Evolutionary conservation across 129 eudicot species (phyloP), one percentile per base, ranked within the genome.

Genomic region (Artemisia annua): DNA sequence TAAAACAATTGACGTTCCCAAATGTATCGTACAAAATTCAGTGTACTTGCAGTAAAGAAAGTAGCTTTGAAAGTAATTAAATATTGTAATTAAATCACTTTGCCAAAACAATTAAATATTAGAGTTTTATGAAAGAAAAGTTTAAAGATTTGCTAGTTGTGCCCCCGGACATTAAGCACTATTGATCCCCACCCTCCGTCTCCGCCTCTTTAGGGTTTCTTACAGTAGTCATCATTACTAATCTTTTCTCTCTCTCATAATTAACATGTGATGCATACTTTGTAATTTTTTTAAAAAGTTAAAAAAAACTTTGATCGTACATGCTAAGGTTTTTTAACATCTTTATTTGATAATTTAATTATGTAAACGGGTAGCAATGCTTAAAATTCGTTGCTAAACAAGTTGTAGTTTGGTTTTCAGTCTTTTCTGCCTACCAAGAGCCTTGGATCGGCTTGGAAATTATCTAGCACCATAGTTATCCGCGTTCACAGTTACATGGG

Each of bases 151-250:
- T 39, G 7, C 50, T 58, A 22, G 22, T 17, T 66, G 56, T 51
- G 50, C 71, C 76, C 79, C 74, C 54, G 59, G 72, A 64, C 73
- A 57, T 56, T 52, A 32, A 63, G 71, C 55, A 18, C 70, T 63
- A 20, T 18, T 61, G 61, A 70, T 71, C 60, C 66, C 75, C 60
- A 78, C 63, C 53, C 44, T 62, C 80, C 80, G 72, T 6, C 74
- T 70, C 82, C 87, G 82, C 61, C 78, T 85, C 84, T 10, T 78
- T 71, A 78, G 89, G 84, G 87, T 65, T 35, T 76, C 48, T 52
- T 65, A 26, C 66, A 50, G 9, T 35, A 35, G 44, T 75, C 70
- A 76, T 75, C 73, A 75, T 56, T 55, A 75, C 44, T 35, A 35
- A 35, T 35, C 9, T 55, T 32, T 48, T 54, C 3, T 66, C 72